phyloP scores from a whole-genome alignment of 1,139 yeast genomes.

The Wickerhamomyces sp. region DNA sequence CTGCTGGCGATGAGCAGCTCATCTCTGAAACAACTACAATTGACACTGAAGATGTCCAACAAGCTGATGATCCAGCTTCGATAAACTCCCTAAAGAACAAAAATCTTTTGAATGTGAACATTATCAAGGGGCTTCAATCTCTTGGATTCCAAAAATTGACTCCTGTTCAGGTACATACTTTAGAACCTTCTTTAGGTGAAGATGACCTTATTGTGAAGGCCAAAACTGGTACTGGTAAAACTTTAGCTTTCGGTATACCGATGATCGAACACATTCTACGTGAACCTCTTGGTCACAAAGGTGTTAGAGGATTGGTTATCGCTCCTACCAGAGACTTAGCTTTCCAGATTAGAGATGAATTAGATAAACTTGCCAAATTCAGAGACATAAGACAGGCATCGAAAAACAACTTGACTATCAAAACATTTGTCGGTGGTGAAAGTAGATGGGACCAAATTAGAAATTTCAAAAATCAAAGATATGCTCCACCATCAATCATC shows the following conservation, averaged over 20 bases:
- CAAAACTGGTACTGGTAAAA: conserved; percentile 94
- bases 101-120: conserved; percentile 13
- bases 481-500: conserved; percentile 45
- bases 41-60: background rate
- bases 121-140: conserved; percentile 32
- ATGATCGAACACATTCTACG: conserved; percentile 54
- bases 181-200: conserved; percentile 59
- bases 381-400: conserved; percentile 29
- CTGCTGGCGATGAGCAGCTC: background rate
- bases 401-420: conserved; percentile 30
- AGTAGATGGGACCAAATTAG: conserved; percentile 34
- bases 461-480: conserved; percentile 25
- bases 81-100: conserved; percentile 16
- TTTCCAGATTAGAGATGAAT: conserved; percentile 71
- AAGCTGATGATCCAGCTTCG: conserved; percentile 12
- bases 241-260: conserved; percentile 84
- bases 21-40: background rate
- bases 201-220: conserved; percentile 82
- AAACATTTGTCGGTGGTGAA: conserved; percentile 47
- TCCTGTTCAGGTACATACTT: conserved; percentile 72
- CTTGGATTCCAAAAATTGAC: conserved; percentile 53
- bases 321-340: conserved; percentile 95
- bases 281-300: conserved; percentile 27
- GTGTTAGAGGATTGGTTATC: conserved; percentile 60
- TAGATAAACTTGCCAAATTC: conserved; percentile 39